Percentiles rank a stretch among this genome's conserved stretches.
Evolutionary conservation across 225 moss, liverwort and hornwort genomes (phyloP).

Genomic region (Marchantia paleacea): DNA sequence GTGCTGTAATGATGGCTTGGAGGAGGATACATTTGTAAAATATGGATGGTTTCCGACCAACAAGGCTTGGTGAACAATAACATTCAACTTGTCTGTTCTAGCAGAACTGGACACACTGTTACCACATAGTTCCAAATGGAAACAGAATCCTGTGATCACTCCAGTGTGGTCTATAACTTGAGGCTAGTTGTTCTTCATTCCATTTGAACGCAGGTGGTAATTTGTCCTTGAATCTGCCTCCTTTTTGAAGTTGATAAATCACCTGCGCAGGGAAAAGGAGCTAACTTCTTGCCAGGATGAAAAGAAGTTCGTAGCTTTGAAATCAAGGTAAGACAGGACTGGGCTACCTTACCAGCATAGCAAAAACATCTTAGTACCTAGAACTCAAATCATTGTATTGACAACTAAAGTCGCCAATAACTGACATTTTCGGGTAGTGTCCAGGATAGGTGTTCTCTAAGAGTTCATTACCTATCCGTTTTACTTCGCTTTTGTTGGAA

Average conservation of each 20-base stretch:
- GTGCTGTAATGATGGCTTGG: background rate
- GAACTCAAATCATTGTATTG: too few species aligned
- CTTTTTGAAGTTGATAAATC: constrained; percentile 10
- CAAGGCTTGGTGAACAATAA: background rate
- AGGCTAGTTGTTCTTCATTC: constrained; percentile 15
- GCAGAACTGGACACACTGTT: background rate
- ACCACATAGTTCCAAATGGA: constrained; percentile 12
- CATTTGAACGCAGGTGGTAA: constrained; percentile 5
- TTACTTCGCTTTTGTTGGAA: too few species aligned
- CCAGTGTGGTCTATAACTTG: constrained; percentile 16
- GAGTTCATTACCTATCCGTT: too few species aligned
- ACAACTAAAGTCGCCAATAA: too few species aligned
- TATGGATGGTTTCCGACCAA: background rate
- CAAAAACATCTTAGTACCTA: background rate
- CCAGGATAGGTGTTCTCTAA: too few species aligned
- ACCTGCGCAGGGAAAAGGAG: constrained; percentile 22
- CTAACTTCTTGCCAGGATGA: background rate
- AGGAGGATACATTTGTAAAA: background rate
- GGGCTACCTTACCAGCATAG: background rate
- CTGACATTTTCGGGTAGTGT: too few species aligned
- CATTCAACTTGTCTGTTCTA: background rate
- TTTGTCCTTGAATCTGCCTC: constrained; percentile 10
- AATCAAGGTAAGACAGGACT: background rate
- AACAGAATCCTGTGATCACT: constrained; percentile 12
- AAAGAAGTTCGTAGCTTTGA: background rate